Conservation (phyloP, 176 grass and related monocot species). For the Carex littledalei region DNA sequence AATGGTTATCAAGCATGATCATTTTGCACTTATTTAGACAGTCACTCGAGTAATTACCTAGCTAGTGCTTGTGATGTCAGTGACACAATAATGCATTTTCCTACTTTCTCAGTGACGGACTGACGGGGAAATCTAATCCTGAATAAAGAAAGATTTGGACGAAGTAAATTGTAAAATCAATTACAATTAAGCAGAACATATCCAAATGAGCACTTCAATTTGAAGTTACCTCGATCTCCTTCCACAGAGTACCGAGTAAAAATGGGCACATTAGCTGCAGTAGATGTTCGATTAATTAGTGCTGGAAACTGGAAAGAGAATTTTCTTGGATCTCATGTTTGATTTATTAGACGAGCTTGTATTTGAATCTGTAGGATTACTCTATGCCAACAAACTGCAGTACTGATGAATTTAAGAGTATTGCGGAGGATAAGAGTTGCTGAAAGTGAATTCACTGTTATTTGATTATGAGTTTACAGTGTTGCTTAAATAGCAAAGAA, state of each 20-base stretch:
- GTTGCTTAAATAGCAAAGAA: too few species aligned
- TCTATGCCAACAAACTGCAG: background rate
- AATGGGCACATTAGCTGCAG: background rate
- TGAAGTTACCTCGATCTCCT: background rate
- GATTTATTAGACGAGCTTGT: background rate
- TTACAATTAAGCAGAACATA: background rate
- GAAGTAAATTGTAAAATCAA: background rate
- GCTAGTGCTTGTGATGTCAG: constrained; percentile 9
- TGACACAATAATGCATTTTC: constrained; percentile 10
- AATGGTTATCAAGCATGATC: background rate
- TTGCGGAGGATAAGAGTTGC: too few species aligned
- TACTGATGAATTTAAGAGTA: too few species aligned
- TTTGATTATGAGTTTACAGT: too few species aligned
- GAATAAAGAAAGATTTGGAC: background rate
- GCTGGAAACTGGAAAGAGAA: background rate
- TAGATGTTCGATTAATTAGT: background rate
- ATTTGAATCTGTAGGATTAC: background rate
- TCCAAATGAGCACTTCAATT: background rate
- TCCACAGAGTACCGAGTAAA: too few species aligned
- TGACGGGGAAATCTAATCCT: constrained; percentile 7
- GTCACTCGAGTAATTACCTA: background rate
- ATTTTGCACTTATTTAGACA: constrained; percentile 16
- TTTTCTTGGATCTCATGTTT: background rate
- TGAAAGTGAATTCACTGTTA: too few species aligned
- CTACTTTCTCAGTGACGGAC: constrained; percentile 12